Evolutionary conservation across 1,284 basidiomycete species (phyloP).

Genomic region (Gyrodon tennesseensis): DNA sequence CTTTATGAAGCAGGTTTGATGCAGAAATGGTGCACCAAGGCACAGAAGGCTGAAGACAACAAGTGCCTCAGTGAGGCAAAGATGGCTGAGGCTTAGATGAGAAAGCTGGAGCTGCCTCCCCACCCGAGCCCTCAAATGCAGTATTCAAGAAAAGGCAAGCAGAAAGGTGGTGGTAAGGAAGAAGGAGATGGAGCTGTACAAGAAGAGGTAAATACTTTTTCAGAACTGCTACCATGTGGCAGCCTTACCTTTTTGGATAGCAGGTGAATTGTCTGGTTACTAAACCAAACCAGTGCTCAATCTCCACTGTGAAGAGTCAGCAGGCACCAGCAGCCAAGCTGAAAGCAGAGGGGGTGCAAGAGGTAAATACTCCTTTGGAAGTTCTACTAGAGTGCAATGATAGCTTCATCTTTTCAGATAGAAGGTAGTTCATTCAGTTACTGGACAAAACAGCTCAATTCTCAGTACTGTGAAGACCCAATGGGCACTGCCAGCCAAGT

Average conservation of each 20-base stretch:
- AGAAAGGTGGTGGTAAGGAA: not conserved
- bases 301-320: not conserved
- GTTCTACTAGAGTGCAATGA: not conserved
- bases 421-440: not conserved
- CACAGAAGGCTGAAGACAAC: not conserved
- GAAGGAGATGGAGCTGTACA: not conserved
- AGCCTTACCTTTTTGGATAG: not conserved
- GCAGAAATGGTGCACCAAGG: not conserved
- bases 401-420: not conserved
- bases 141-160: not conserved
- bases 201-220: not conserved
- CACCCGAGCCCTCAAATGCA: not conserved
- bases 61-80: not conserved
- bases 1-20: not conserved
- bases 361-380: not conserved
- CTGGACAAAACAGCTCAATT: not conserved
- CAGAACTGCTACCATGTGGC: not conserved
- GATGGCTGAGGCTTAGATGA: not conserved
- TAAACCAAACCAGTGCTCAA: not conserved
- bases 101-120: not conserved
- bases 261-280: not conserved
- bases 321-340: not conserved
- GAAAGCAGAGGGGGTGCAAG: not conserved
- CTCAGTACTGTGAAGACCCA: not conserved
- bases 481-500: not conserved